phyloP scores from a whole-genome alignment of 257 asterid species.

The Solanum chaucha region DNA sequence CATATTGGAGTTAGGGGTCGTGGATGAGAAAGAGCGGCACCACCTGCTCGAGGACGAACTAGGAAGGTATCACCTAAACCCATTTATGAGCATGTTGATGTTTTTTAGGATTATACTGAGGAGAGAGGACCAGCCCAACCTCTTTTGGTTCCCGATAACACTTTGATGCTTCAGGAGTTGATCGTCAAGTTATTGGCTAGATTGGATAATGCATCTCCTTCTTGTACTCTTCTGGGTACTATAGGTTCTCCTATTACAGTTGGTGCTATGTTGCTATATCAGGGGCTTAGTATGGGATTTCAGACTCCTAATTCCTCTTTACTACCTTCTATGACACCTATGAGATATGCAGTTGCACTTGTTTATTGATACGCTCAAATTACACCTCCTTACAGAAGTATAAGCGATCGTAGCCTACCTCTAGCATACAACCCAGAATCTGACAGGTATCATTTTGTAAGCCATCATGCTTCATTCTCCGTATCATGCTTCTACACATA shows the following conservation, averaged over 20 bases:
- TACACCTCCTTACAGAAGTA: too few species aligned
- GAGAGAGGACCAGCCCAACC: not conserved
- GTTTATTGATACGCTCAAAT: too few species aligned
- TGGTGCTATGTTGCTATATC: not conserved
- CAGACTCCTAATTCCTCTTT: too few species aligned
- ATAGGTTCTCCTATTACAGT: not conserved
- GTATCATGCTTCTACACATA: too few species aligned
- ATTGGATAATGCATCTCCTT: not conserved
- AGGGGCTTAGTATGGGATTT: not conserved
- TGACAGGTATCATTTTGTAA: too few species aligned
- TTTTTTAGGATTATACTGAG: not conserved
- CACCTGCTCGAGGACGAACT: not conserved
- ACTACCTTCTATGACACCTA: not conserved
- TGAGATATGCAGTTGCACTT: too few species aligned
- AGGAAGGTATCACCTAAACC: not conserved
- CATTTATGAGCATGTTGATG: not conserved
- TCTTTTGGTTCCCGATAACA: not conserved
- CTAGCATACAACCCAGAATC: too few species aligned
- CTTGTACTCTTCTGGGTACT: not conserved
- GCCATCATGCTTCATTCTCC: too few species aligned
- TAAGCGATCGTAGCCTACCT: too few species aligned
- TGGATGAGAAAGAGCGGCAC: not conserved
- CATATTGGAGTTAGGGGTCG: not conserved
- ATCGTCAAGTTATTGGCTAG: not conserved
- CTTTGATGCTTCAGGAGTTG: not conserved